These are phyloP conservation scores for Penicillium ucsense DNA, from an alignment of 495 filamentous ascomycete genomes.

Conservation along the genomic window DNA sequence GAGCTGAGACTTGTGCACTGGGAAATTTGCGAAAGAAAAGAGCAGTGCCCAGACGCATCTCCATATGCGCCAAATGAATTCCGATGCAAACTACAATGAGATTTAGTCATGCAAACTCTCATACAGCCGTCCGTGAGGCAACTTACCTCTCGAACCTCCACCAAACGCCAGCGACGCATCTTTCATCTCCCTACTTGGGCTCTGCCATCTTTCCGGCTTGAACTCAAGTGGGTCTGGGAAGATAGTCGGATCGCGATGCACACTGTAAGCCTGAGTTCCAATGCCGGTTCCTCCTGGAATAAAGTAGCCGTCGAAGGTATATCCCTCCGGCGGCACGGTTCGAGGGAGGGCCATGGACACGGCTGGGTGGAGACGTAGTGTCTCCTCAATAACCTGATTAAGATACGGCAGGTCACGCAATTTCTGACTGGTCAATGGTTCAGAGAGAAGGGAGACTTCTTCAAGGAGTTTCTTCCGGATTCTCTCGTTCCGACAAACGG, in stretches of 20 bases:
- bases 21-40: slow-evolving; percentile 27
- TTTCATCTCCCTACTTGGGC: slow-evolving; percentile 41
- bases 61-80: slow-evolving; percentile 26
- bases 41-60: slow-evolving; percentile 24
- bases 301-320: slow-evolving; percentile 15
- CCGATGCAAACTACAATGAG: slow-evolving; percentile 30
- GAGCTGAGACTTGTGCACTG: slow-evolving; percentile 8
- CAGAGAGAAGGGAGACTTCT: slow-evolving; percentile 29
- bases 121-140: not conserved
- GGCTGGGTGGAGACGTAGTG: slow-evolving; percentile 44
- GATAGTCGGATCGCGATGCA: slow-evolving; percentile 27
- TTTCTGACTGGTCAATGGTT: slow-evolving; percentile 24
- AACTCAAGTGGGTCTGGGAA: slow-evolving; percentile 30
- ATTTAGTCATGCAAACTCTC: not conserved
- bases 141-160: slow-evolving; percentile 34
- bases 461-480: slow-evolving; percentile 29
- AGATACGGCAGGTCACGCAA: slow-evolving; percentile 32
- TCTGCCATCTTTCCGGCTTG: slow-evolving; percentile 32
- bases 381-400: slow-evolving; percentile 35
- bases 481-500: slow-evolving; percentile 19
- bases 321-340: slow-evolving; percentile 19
- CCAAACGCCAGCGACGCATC: slow-evolving; percentile 45
- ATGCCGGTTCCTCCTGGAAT: slow-evolving; percentile 25
- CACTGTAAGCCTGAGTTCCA: slow-evolving; percentile 32
- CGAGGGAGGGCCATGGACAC: slow-evolving; percentile 36